Base-by-base conservation (phyloP, 78 protist genomes). In the Tieghemostelium lacteum region DNA sequence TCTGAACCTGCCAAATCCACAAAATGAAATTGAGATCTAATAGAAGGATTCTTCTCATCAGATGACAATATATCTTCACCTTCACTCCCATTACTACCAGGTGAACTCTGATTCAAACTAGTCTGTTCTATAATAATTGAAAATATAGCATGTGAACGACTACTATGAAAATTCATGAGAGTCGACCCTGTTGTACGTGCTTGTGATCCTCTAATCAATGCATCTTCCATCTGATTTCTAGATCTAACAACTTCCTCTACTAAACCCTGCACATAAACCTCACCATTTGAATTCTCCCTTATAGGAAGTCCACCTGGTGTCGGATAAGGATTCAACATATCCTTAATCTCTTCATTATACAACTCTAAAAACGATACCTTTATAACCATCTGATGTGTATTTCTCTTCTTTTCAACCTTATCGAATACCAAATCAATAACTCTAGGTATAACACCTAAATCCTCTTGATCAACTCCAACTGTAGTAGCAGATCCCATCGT, bases 1-100 rank as follows among this genome's bases (percentile, higher is more conserved):
- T 98, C 99, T 12, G 94, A 87, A n/a, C 99, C 99, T 19, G 99
- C 99, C 7, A 98, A 85, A 83, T 98, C 99, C 22, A 97, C 95
- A 74, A 97, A 88, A 49, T 75, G 95, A 64, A 73, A 62, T 36
- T 73, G 36, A 7, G 93, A 93, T 7, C 91, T 10, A 39, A 83
- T 83, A 2, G 78, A 28, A n/a, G 91, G 80, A 31, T 69, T 83
- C 39, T 37, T 73, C 29, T 83, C 91, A 50, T 83, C 91, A n/a
- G 58, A 40, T 33, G 77, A 71, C 77, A 71, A 50, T 10, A 28
- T 26, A 2, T 70, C 77, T 2, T 50, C 63, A 7, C 31, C 62
- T 65, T 65, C 73, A 33, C 34, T 65, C n/a, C 34, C 73, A n/a
- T 65, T 31, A 67, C 40, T 57, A 17, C 28, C 34, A n/a, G 19